Base-by-base conservation (phyloP, 768 basidiomycete genomes). In the Kondoa malvinella region DNA sequence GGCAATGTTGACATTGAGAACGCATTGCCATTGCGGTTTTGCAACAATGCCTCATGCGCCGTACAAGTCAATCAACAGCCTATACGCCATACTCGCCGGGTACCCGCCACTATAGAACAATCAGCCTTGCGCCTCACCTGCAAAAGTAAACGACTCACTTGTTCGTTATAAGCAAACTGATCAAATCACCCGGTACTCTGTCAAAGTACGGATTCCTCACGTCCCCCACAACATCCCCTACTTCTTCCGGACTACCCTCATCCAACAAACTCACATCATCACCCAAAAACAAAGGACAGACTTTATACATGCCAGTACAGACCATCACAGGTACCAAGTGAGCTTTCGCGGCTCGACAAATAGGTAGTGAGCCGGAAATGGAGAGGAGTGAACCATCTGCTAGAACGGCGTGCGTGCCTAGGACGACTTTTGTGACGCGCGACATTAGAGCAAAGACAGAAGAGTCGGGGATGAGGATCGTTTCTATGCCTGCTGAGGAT, bases 351-450 rank as follows among this genome's bases (percentile, higher is more conserved):
- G 87, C 77, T 80, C 86, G 84, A 26, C 87, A 84, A 40, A 90
- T 78, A 31, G 82, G 85, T 1, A 85, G 81, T 25, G 89, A 81
- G 57, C 84, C 82, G n/a, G 80, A 80, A 66, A 90, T 80, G 66
- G 89, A 87, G 76, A 94, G 92, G 83, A 96, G 87, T 16, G 92
- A 92, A 16, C 95, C 95, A 74, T 96, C 94, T 29, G 94, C 92
- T 63, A 95, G 85, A 73, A 97, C 87, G n/a, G 88, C 86, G 77
- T 96, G 94, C 14, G 92, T 87, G 31, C 92, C 90, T 59, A 99
- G 82, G 68, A 99, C 85, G 72, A 97, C 87, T 78, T 99, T 99
- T 80, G 92, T 94, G 69, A 94, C 88, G 69, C 94, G 85, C 2
- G 95, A 94, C 85, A 97, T 89, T 71, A 99, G 82, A 14, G 92